A percentile compares a stretch with the other conserved stretches of the same genome.
Evolutionary conservation across 371 early-diverging fungal species (phyloP).

Genomic region (Mucor circinelloides): DNA sequence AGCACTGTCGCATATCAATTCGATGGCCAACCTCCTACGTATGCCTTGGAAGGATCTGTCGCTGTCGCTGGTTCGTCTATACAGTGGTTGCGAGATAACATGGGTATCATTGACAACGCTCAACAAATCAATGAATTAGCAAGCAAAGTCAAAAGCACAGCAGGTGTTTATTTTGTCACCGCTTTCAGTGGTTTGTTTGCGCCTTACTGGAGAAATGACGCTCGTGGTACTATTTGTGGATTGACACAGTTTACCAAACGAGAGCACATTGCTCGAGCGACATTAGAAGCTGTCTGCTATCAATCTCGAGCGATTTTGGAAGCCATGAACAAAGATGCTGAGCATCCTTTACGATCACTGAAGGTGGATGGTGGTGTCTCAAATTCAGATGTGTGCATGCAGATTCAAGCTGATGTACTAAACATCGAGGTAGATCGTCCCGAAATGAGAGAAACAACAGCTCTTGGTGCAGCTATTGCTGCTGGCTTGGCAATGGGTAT

Average conservation of each 20-base stretch:
- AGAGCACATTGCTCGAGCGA: conserved; percentile 87
- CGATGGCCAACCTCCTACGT: conserved; percentile 70
- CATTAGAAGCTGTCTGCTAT: conserved; percentile 91
- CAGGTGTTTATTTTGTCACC: conserved; percentile 95
- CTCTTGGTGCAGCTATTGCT: conserved; percentile 94
- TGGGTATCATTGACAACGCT: conserved; percentile 75
- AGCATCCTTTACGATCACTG: conserved; percentile 63
- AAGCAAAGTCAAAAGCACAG: conserved; percentile 69
- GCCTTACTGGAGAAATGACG: conserved; percentile 94
- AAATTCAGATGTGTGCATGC: conserved; percentile 89
- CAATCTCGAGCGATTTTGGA: conserved; percentile 90
- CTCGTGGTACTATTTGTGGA: conserved; percentile 88
- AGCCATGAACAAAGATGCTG: conserved; percentile 86
- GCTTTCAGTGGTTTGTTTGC: conserved; percentile 95
- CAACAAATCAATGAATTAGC: conserved; percentile 68
- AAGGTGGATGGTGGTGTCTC: conserved; percentile 96
- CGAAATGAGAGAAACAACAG: conserved; percentile 91
- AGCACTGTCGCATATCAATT: conserved; percentile 94
- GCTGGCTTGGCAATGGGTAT: conserved; percentile 86
- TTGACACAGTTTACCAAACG: conserved; percentile 86
- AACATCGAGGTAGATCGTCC: conserved; percentile 90
- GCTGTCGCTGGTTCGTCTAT: conserved; percentile 94
- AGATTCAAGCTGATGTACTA: conserved; percentile 89
- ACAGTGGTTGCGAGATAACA: conserved; percentile 90
- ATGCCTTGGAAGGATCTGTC: conserved; percentile 95